Evolutionary conservation across 1,284 basidiomycete genomes (phyloP).

Genomic region (Boletus mariae): DNA sequence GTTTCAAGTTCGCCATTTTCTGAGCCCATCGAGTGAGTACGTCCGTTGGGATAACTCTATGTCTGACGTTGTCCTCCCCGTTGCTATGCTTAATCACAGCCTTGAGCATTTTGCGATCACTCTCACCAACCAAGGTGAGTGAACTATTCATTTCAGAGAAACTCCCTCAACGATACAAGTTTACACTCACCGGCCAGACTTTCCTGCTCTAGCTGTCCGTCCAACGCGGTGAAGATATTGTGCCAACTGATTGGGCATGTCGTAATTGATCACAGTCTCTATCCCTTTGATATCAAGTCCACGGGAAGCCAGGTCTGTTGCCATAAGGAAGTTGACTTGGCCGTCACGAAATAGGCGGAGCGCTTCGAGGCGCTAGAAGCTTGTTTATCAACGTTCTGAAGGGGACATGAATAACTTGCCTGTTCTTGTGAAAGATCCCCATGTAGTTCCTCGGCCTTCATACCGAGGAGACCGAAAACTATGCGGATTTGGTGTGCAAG

Average conservation of each 20-base stretch:
- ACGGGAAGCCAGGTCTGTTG: slow-evolving; percentile 93
- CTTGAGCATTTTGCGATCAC: slow-evolving; percentile 95
- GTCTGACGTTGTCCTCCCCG: slow-evolving; percentile 80
- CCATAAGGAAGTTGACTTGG: slow-evolving; percentile 85
- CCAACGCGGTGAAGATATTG: slow-evolving; percentile 97
- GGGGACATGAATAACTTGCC: slow-evolving; percentile 41
- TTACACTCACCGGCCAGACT: slow-evolving; percentile 74
- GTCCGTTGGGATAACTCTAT: slow-evolving; percentile 86
- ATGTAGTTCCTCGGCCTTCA: slow-evolving; percentile 90
- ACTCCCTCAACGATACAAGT: slow-evolving; percentile 2
- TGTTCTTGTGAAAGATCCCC: slow-evolving; percentile 96
- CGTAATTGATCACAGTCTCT: slow-evolving; percentile 97
- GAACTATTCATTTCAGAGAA: slow-evolving; percentile 51
- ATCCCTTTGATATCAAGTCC: slow-evolving; percentile 97
- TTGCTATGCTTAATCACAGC: slow-evolving; percentile 87
- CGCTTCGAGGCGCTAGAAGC: slow-evolving; percentile 72
- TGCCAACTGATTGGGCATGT: slow-evolving; percentile 92
- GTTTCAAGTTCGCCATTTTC: slow-evolving; percentile 71
- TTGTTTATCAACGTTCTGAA: slow-evolving; percentile 6
- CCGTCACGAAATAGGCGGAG: slow-evolving; percentile 87
- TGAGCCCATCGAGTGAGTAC: slow-evolving; percentile 69
- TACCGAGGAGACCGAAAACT: slow-evolving; percentile 83
- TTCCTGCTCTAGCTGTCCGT: slow-evolving; percentile 92
- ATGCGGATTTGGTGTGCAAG: slow-evolving; percentile 96
- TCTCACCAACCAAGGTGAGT: slow-evolving; percentile 93